Percentiles rank a stretch among this genome's conserved stretches.
Conservation (phyloP, 2,329 filamentous ascomycete species). For the Trichoderma pleuroti region DNA sequence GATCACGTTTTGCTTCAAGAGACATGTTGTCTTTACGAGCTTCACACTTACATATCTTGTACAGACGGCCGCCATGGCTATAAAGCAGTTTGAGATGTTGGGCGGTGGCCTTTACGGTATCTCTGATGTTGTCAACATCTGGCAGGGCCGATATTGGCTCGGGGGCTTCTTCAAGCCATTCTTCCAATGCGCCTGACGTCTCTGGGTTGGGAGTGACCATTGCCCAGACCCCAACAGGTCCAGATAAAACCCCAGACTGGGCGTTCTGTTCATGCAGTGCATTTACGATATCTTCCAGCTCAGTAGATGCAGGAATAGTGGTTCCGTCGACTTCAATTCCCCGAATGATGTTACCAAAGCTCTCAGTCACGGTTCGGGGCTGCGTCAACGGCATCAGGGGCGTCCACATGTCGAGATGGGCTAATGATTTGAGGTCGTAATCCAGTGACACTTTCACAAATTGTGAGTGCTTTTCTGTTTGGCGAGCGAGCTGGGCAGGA, state of each 20-base stretch:
- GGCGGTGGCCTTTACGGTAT: conserved; percentile 27
- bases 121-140: conserved; percentile 16
- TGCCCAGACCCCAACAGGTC: conserved; percentile 68
- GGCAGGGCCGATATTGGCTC: conserved; percentile 13
- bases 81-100: conserved; percentile 35
- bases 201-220: conserved; percentile 52
- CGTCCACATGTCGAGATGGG: conserved; percentile 32
- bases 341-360: conserved; percentile 76
- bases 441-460: conserved; percentile 29
- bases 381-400: conserved; percentile 62
- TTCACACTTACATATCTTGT: conserved; percentile 35
- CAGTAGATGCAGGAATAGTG: conserved; percentile 61
- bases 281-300: conserved; percentile 65
- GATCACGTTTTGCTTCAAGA: not conserved
- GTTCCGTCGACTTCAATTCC: conserved; percentile 51
- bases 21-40: not conserved
- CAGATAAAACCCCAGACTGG: conserved; percentile 30
- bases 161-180: conserved; percentile 19
- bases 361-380: conserved; percentile 58
- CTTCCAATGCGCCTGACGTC: not conserved
- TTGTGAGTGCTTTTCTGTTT: conserved; percentile 40
- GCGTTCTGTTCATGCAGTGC: conserved; percentile 47
- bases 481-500: conserved; percentile 26
- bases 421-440: conserved; percentile 23
- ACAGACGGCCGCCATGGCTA: conserved; percentile 43